Percentiles rank a stretch among this genome's conserved stretches.
phyloP scores from a whole-genome alignment of 1,284 basidiomycete genomes.

The Cutaneotrichosporon spelunceum region DNA sequence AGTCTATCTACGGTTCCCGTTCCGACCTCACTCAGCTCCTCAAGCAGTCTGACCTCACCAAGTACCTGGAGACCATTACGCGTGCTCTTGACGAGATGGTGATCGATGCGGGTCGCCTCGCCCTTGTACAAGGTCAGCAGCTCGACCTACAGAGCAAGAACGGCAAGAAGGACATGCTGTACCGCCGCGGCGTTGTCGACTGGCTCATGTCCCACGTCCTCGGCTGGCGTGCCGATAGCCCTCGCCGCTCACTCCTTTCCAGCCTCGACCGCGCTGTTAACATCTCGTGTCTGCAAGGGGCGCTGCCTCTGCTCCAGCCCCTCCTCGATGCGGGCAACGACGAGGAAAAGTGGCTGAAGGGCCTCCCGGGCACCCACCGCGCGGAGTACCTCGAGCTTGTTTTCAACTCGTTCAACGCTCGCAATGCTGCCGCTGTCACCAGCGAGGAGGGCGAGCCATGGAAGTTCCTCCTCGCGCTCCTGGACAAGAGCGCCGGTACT shows the following conservation, averaged over 20 bases:
- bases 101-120: slow-evolving; percentile 66
- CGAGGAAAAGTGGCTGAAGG: slow-evolving; percentile 30
- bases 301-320: slow-evolving; percentile 60
- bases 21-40: slow-evolving; percentile 74
- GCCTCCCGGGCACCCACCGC: slow-evolving; percentile 15
- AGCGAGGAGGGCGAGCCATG: slow-evolving; percentile 29
- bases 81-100: slow-evolving; percentile 62
- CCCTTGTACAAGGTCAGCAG: slow-evolving; percentile 57
- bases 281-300: slow-evolving; percentile 59
- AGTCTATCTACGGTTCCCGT: slow-evolving; percentile 70
- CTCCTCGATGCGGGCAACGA: slow-evolving; percentile 33
- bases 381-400: slow-evolving; percentile 32
- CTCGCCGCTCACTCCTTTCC: slow-evolving; percentile 61
- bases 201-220: slow-evolving; percentile 79
- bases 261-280: slow-evolving; percentile 63
- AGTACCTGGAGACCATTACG: slow-evolving; percentile 63
- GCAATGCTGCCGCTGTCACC: slow-evolving; percentile 26
- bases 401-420: slow-evolving; percentile 22
- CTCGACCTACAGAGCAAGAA: slow-evolving; percentile 48
- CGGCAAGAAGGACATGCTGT: slow-evolving; percentile 65
- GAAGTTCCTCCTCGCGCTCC: slow-evolving; percentile 26
- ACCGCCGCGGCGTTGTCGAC: slow-evolving; percentile 71
- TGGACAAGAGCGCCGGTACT: slow-evolving; percentile 2
- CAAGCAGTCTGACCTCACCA: slow-evolving; percentile 65
- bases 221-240: slow-evolving; percentile 58